Evolutionary conservation across 1,284 basidiomycete genomes (phyloP).

Genomic region (Austropuccinia psidii): DNA sequence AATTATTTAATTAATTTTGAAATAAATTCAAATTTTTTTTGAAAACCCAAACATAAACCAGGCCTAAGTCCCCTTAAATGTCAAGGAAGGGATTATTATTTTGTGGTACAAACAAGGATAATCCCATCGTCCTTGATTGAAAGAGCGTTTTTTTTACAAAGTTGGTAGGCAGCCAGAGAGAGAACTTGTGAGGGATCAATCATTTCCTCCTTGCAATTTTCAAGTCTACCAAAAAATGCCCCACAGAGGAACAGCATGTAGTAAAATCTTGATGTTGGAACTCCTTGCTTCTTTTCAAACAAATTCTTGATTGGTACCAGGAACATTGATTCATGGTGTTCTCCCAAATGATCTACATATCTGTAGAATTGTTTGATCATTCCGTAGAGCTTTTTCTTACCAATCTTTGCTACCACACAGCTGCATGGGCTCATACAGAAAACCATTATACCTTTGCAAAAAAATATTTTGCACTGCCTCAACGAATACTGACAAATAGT

Average conservation of each 20-base stretch:
- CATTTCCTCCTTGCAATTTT: not conserved
- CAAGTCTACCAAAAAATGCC: not conserved
- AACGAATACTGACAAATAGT: not conserved
- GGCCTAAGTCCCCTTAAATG: too few relatives aligned
- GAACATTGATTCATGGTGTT: not conserved
- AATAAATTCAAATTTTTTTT: too few relatives aligned
- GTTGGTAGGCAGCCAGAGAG: not conserved
- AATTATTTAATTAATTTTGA: too few relatives aligned
- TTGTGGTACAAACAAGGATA: too few relatives aligned
- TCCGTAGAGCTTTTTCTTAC: not conserved
- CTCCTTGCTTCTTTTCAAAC: not conserved
- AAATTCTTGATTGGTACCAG: not conserved
- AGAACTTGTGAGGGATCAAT: not conserved
- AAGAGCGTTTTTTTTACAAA: not conserved
- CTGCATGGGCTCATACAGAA: not conserved
- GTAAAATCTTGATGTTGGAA: not conserved
- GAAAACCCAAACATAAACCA: too few relatives aligned
- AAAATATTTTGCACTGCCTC: not conserved
- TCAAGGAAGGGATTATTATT: too few relatives aligned
- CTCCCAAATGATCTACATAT: not conserved
- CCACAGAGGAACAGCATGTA: conserved; percentile 4
- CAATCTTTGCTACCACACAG: not conserved
- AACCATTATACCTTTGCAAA: not conserved
- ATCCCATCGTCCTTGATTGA: conserved; percentile 5
- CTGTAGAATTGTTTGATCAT: not conserved